Evolutionary conservation across 75 land plant genomes (phyloP), one percentile per base, ranked within the genome.

Genomic region (Pinus taeda): DNA sequence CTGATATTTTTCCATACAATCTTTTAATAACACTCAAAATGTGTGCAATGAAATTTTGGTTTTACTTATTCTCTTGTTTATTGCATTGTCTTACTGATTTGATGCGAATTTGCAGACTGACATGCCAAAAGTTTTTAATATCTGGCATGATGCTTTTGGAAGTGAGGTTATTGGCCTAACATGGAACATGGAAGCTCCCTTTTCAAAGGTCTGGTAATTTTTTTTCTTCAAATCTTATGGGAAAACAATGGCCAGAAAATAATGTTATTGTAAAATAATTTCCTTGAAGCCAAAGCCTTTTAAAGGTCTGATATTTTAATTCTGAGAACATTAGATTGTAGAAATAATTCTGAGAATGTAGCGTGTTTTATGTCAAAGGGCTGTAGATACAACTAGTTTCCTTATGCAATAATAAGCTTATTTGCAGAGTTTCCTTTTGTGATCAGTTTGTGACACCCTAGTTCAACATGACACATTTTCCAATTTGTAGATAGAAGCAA

Each of bases 71-170:
- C 20, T 39, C 4, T 37, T 33, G 37, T 7, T 67, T 59, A 4
- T 39, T 22, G 70, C 26, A 17, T 22, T 60, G 57, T 36, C 33
- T 12, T 76, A 11, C 61, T 84, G 12, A 60, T 57, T 15, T 77
- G 30, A 61, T 11, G 59, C 49, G 0, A 24, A n/a, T 67, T 1
- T 82, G 82, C 83, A 95, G 98, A 73, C 53, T 61, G 88, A 90
- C 74, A 90, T 90, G 75, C 80, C 90, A 8, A 83, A 79, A 59
- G 71, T 26, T 0, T 90, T 92, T 39, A 84, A 77, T 42, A 57
- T 90, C 2, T 96, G 98, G 98, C 92, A 90, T 86, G 98, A 96
- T 83, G 78, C 87, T 61, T 62, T 92, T 66, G 97, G 98, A 79
- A 89, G 95, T 36, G 94, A 87, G 74, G 89, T 88, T 15, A 77